Evolutionary conservation across 148 eudicot species (phyloP).

Genomic region (Dianthus caryophyllus): DNA sequence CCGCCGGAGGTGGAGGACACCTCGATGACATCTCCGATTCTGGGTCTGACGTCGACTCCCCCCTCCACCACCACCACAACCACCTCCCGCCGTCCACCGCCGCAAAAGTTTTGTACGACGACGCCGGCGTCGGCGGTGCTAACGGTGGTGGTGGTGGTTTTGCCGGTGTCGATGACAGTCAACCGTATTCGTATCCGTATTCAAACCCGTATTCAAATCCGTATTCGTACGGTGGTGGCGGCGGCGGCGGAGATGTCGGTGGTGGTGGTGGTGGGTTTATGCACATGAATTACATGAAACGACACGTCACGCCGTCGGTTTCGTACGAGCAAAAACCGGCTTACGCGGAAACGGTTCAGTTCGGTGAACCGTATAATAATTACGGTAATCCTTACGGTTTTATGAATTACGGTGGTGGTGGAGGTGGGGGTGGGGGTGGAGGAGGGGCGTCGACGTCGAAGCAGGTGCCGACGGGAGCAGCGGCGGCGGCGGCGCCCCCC

Average conservation of each 20-base stretch:
- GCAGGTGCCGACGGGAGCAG: constrained; percentile 21
- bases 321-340: constrained; percentile 58
- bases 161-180: too few relatives aligned
- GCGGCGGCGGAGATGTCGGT: constrained; percentile 7
- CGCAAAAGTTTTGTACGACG: too few relatives aligned
- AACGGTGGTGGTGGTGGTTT: too few relatives aligned
- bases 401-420: constrained; percentile 23
- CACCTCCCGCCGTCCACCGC: background rate
- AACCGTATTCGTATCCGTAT: background rate
- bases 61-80: background rate
- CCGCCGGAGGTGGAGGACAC: too few relatives aligned
- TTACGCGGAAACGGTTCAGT: constrained; percentile 38
- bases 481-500: constrained; percentile 54
- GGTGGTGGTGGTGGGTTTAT: constrained; percentile 27
- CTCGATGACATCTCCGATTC: too few relatives aligned
- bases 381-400: constrained; percentile 26
- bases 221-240: background rate
- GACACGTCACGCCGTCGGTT: constrained; percentile 57
- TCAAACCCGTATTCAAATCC: background rate
- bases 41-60: constrained; percentile 23
- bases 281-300: constrained; percentile 70
- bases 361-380: constrained; percentile 35
- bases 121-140: too few relatives aligned
- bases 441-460: constrained; percentile 26
- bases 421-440: constrained; percentile 25